Base-by-base conservation (phyloP, 1,139 yeast species). In the Nakaseomyces uthaithaninus region DNA sequence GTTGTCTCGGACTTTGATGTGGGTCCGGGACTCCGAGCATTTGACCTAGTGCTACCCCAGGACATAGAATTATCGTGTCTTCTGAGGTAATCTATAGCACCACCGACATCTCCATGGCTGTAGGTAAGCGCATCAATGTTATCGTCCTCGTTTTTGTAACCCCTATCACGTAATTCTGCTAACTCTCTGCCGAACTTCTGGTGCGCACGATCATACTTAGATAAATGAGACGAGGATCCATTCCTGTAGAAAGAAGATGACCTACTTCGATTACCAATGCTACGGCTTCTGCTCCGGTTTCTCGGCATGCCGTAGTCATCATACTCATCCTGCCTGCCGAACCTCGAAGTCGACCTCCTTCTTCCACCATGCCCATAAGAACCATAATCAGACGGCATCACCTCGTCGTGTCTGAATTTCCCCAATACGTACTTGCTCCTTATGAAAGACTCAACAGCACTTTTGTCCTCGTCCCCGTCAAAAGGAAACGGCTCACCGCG, bases 401-500 rank as follows among this genome's bases (percentile, higher is more conserved):
- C 44, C 9, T 52, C 45, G 37, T 52, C 73, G 42, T 68, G 68
- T 47, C 80, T 66, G 54, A 71, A 77, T 43, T 65, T 67, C 4
- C 81, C 79, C 26, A 57, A 47, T 11, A 77, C 57, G 55, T 79
- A 79, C 53, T 79, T 79, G 36, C 74, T 74, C 45, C 77, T 69
- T 37, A 81, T 59, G 56, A 67, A 77, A 42, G 67, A 65, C 43
- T 75, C 77, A 35, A 77, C 67, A 15, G 51, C 61, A 12, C 56
- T 45, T 38, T 59, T 60, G 40, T 65, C 66, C 36, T 58, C 67
- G 36, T 65, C 58, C 25, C 65, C 69, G 54, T 80, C 87, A 46
- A 60, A 77, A 2, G 91, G 91, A 53, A 80, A 81, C 0, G 85
- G 85, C 28, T 67, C 74, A 40, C 68, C 65, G 47, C 69, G 71